Conservation (phyloP, 148 eudicot species). For the Polygonum aviculare region DNA sequence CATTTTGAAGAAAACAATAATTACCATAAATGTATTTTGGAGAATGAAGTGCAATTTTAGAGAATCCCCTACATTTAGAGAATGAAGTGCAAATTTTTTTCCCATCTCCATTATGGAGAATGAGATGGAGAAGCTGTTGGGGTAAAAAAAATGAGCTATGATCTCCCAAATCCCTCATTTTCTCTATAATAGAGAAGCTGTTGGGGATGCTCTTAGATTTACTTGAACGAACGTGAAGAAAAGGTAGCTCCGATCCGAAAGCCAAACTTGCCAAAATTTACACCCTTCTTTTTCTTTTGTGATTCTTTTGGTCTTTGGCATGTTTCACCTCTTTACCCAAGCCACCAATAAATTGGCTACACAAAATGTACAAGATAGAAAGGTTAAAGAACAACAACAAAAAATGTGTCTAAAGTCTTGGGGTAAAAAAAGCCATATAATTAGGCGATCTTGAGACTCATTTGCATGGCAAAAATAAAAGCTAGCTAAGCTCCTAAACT, state of each 20-base stretch:
- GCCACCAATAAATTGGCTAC: neutral
- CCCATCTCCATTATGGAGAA: too few relatives aligned
- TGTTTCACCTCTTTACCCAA: neutral
- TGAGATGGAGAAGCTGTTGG: too few relatives aligned
- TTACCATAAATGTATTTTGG: too few relatives aligned
- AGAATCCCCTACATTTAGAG: too few relatives aligned
- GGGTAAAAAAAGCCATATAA: neutral
- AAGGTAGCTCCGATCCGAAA: neutral
- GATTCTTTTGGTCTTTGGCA: slow-evolving; percentile 9
- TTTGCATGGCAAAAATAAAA: neutral
- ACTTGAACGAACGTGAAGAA: neutral
- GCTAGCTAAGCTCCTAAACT: neutral
- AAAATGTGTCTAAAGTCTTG: neutral
- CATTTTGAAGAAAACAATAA: too few relatives aligned
- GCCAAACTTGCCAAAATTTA: neutral
- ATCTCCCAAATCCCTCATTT: too few relatives aligned
- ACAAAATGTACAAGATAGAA: slow-evolving; percentile 6
- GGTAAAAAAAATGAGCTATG: too few relatives aligned
- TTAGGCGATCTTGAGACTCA: neutral
- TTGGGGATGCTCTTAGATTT: too few relatives aligned
- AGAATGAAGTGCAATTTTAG: too few relatives aligned
- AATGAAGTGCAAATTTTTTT: too few relatives aligned
- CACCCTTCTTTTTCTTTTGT: neutral
- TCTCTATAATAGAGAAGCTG: too few relatives aligned
- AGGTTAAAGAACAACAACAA: slow-evolving; percentile 4